These are phyloP conservation scores for Jaltomata sinuosa DNA, from an alignment of 257 asterid genomes.

Conservation along the genomic window DNA sequence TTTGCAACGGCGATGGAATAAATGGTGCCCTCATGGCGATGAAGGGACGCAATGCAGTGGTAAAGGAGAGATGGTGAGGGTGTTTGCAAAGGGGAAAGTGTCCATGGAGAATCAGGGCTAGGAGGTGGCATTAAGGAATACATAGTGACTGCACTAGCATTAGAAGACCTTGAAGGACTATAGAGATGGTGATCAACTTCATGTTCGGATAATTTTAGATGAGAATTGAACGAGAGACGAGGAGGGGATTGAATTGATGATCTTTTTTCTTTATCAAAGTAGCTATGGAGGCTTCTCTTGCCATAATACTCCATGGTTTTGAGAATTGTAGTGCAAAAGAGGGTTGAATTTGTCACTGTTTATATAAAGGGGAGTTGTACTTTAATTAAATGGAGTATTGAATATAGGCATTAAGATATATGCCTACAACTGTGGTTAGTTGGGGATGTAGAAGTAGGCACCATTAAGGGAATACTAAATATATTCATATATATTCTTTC, in stretches of 20 bases:
- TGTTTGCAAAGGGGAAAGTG: slow-evolving; percentile 76
- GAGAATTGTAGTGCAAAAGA: neutral
- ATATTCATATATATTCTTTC: neutral
- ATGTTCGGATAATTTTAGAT: slow-evolving; percentile 18
- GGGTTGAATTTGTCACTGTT: neutral
- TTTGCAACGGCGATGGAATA: slow-evolving; percentile 47
- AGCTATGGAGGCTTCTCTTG: slow-evolving; percentile 28
- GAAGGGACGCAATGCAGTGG: slow-evolving; percentile 87
- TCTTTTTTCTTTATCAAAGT: slow-evolving; percentile 25
- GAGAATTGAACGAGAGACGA: slow-evolving; percentile 32
- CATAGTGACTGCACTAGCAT: slow-evolving; percentile 13
- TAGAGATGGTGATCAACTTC: slow-evolving; percentile 38
- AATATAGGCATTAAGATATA: neutral
- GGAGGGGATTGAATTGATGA: slow-evolving; percentile 27
- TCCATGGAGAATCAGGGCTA: slow-evolving; percentile 78
- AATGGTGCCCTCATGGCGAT: slow-evolving; percentile 78
- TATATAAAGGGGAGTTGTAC: neutral
- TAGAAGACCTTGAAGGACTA: slow-evolving; percentile 58
- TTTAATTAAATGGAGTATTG: neutral
- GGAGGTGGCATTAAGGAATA: slow-evolving; percentile 50
- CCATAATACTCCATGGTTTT: slow-evolving; percentile 38
- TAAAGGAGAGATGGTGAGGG: slow-evolving; percentile 75
- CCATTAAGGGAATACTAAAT: neutral
- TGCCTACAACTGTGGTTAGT: neutral
- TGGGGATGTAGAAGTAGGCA: neutral